Conservation (phyloP, 2,329 filamentous ascomycete genomes). For the Cladosporium sp. region DNA sequence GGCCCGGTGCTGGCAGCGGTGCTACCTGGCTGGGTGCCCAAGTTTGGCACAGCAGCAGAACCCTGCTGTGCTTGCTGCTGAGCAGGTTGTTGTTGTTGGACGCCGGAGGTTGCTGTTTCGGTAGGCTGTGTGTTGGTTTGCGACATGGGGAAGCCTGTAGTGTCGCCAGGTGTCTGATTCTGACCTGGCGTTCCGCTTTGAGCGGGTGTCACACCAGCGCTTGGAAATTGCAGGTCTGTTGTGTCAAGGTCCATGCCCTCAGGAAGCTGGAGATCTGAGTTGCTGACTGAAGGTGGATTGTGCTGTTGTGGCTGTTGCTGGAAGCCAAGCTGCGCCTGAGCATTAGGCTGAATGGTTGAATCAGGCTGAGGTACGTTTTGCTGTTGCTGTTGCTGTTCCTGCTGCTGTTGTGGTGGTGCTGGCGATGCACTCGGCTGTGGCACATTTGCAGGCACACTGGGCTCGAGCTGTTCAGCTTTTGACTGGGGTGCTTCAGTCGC, state of each 20-base stretch:
- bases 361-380: slow-evolving; percentile 5
- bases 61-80: slow-evolving; percentile 2
- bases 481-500: not conserved
- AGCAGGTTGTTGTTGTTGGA: slow-evolving; percentile 11
- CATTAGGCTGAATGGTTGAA: not conserved
- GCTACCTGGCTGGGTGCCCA: slow-evolving; percentile 8
- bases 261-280: slow-evolving; percentile 17
- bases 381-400: not conserved
- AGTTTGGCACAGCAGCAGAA: slow-evolving; percentile 13
- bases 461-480: slow-evolving; percentile 62
- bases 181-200: slow-evolving; percentile 13
- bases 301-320: slow-evolving; percentile 1
- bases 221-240: slow-evolving; percentile 17
- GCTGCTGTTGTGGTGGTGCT: slow-evolving; percentile 10
- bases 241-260: slow-evolving; percentile 20
- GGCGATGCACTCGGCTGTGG: slow-evolving; percentile 15
- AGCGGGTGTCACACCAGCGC: slow-evolving; percentile 13
- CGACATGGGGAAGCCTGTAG: not conserved
- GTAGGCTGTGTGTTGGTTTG: slow-evolving; percentile 1
- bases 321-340: not conserved
- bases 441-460: slow-evolving; percentile 6
- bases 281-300: slow-evolving; percentile 2
- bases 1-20: slow-evolving; percentile 17
- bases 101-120: slow-evolving; percentile 4
- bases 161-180: slow-evolving; percentile 13